phyloP scores from a whole-genome alignment of 768 basidiomycete species.

The Boletus vermiculosoides region DNA sequence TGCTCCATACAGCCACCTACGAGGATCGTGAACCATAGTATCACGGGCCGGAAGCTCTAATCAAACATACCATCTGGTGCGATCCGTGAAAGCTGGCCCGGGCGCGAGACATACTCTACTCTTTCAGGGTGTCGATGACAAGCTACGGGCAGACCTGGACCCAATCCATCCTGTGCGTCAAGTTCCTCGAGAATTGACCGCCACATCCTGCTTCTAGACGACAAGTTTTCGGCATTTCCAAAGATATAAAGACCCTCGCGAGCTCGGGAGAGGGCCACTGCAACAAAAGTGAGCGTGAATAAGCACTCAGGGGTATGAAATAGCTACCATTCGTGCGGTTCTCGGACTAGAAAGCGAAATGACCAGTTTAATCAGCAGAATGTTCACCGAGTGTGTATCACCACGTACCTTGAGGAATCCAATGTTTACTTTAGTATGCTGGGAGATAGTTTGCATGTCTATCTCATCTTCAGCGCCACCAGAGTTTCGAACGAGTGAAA shows the following conservation, averaged over 20 bases:
- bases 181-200: slow-evolving; percentile 54
- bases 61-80: slow-evolving; percentile 54
- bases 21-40: neutral
- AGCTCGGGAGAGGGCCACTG: slow-evolving; percentile 72
- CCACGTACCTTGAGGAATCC: slow-evolving; percentile 68
- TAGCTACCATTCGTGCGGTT: slow-evolving; percentile 56
- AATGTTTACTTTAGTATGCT: slow-evolving; percentile 41
- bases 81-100: slow-evolving; percentile 48
- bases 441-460: slow-evolving; percentile 15
- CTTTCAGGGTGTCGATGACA: slow-evolving; percentile 55
- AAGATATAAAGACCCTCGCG: slow-evolving; percentile 72
- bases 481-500: slow-evolving; percentile 72
- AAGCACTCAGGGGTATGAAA: neutral
- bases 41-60: neutral
- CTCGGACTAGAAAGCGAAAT: slow-evolving; percentile 40
- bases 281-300: slow-evolving; percentile 6
- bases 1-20: slow-evolving; percentile 62
- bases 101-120: slow-evolving; percentile 42
- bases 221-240: slow-evolving; percentile 60
- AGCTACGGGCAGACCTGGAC: slow-evolving; percentile 51
- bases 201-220: slow-evolving; percentile 58
- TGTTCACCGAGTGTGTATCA: neutral
- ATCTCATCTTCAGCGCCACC: slow-evolving; percentile 45
- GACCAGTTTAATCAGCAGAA: neutral
- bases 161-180: slow-evolving; percentile 45